Conservation (phyloP, 768 basidiomycete genomes). For the Lentinula edodes region DNA sequence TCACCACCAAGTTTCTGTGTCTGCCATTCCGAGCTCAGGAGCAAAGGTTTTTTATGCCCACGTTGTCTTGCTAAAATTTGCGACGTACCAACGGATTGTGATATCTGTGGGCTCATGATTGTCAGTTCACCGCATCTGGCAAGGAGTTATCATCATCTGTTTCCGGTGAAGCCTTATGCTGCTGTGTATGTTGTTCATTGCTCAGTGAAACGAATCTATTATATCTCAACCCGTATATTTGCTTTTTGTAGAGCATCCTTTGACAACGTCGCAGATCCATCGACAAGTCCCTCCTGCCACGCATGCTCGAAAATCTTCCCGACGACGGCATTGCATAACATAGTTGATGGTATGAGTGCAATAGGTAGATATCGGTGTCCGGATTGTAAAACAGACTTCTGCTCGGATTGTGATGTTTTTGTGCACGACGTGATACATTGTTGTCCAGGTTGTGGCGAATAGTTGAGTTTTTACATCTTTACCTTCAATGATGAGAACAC, state of each 20-base stretch:
- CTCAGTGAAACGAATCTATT: slow-evolving; percentile 1
- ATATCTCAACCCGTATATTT: neutral
- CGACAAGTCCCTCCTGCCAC: slow-evolving; percentile 49
- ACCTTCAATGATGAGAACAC: too few species aligned
- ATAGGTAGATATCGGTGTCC: slow-evolving; percentile 87
- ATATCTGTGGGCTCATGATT: slow-evolving; percentile 95
- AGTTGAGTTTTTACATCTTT: neutral
- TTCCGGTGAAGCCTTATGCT: slow-evolving; percentile 85
- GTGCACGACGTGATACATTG: slow-evolving; percentile 94
- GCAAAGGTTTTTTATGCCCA: slow-evolving; percentile 92
- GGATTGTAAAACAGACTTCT: slow-evolving; percentile 83
- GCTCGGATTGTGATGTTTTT: slow-evolving; percentile 93
- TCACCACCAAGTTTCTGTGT: slow-evolving; percentile 83
- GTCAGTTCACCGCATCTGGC: slow-evolving; percentile 97
- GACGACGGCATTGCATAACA: slow-evolving; percentile 26
- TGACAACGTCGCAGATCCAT: slow-evolving; percentile 26
- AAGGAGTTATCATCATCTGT: slow-evolving; percentile 91
- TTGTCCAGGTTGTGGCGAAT: slow-evolving; percentile 80
- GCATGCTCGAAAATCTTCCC: slow-evolving; percentile 77
- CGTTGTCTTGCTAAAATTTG: slow-evolving; percentile 91
- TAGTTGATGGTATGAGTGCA: slow-evolving; percentile 70
- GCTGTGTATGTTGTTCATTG: slow-evolving; percentile 60
- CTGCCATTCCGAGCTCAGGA: slow-evolving; percentile 90
- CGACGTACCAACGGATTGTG: slow-evolving; percentile 97
- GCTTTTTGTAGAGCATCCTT: slow-evolving; percentile 28